Evolutionary conservation across 768 basidiomycete species (phyloP).

Genomic region (Serpula lacrymans): DNA sequence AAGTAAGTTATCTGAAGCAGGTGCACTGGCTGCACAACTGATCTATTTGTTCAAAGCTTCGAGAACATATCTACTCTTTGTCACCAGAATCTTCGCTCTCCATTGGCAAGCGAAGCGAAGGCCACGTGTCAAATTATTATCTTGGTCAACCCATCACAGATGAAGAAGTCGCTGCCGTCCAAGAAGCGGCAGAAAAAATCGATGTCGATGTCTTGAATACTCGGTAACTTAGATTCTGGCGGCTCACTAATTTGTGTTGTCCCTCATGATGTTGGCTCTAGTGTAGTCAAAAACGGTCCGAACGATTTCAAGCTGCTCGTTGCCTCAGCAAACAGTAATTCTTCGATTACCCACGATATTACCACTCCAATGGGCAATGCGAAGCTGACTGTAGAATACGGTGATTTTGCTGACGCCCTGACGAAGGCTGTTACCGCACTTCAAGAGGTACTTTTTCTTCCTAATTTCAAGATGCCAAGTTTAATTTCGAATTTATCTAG

Average conservation of each 20-base stretch:
- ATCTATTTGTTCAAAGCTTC: constrained; percentile 44
- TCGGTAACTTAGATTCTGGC: constrained; percentile 48
- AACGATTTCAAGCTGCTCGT: constrained; percentile 67
- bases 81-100: constrained; percentile 63
- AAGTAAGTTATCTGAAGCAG: constrained; percentile 35
- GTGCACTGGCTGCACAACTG: neutral
- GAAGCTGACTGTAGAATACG: constrained; percentile 65
- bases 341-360: constrained; percentile 43
- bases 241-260: constrained; percentile 1
- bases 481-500: constrained; percentile 28
- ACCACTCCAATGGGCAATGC: constrained; percentile 38
- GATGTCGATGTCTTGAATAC: constrained; percentile 81
- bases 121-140: constrained; percentile 86
- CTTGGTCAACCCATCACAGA: constrained; percentile 70
- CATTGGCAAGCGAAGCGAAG: constrained; percentile 76
- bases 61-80: constrained; percentile 68
- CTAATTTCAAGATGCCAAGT: neutral
- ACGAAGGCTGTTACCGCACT: constrained; percentile 53
- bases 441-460: constrained; percentile 41
- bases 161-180: constrained; percentile 73
- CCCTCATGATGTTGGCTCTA: constrained; percentile 22
- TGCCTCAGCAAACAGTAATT: constrained; percentile 57
- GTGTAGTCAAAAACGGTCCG: constrained; percentile 66
- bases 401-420: constrained; percentile 66
- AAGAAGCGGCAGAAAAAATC: constrained; percentile 70